Percentiles rank a stretch among this genome's conserved stretches.
These are phyloP conservation scores for Tetrapisispora phaffii DNA, from an alignment of 805 yeast genomes.

Conservation along the genomic window DNA sequence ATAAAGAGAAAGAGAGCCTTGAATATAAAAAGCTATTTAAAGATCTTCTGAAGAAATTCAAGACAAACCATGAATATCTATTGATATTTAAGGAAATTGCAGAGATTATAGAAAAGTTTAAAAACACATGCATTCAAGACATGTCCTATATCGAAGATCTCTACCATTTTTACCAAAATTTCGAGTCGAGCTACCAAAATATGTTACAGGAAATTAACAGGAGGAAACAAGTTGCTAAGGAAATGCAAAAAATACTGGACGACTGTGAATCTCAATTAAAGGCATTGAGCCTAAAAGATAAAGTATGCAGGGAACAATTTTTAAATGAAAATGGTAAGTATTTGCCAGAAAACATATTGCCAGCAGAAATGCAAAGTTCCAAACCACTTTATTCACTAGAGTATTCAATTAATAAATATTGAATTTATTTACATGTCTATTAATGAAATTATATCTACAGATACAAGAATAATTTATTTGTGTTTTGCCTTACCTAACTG, in stretches of 20 bases:
- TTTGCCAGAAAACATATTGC: slow-evolving; percentile 48
- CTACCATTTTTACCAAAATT: slow-evolving; percentile 41
- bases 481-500: slow-evolving; percentile 22
- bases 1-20: slow-evolving; percentile 13
- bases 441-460: no score
- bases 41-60: slow-evolving; percentile 17
- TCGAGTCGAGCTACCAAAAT: slow-evolving; percentile 42
- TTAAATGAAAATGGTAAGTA: slow-evolving; percentile 41
- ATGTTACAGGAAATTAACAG: slow-evolving; percentile 45
- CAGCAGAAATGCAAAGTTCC: slow-evolving; percentile 31
- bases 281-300: slow-evolving; percentile 36
- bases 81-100: slow-evolving; percentile 24
- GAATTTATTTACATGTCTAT: slow-evolving; percentile 1
- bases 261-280: slow-evolving; percentile 35
- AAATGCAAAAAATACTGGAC: slow-evolving; percentile 33
- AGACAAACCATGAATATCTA: slow-evolving; percentile 24
- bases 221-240: slow-evolving; percentile 34
- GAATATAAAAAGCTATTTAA: slow-evolving; percentile 2
- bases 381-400: slow-evolving; percentile 22
- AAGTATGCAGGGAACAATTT: slow-evolving; percentile 35
- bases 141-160: slow-evolving; percentile 28
- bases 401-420: slow-evolving; percentile 13
- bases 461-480: no score
- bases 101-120: slow-evolving; percentile 28
- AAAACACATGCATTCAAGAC: slow-evolving; percentile 20